Conservation (phyloP, 257 asterid species). For the Echites panduratus region DNA sequence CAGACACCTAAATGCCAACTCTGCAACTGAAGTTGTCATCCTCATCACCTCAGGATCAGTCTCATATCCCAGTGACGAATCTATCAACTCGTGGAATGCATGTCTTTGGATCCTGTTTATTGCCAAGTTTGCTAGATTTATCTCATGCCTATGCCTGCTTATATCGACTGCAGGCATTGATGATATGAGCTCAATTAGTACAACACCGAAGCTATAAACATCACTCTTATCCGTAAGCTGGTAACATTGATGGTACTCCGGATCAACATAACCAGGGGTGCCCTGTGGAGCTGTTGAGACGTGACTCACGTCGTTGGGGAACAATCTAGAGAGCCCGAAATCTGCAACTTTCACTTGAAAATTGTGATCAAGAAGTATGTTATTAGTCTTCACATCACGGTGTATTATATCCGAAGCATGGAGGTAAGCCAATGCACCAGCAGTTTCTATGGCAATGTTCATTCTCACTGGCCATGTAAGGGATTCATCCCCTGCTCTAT, state of each 20-base stretch:
- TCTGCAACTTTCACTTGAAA: constrained; percentile 74
- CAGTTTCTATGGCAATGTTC: constrained; percentile 71
- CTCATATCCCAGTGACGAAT: constrained; percentile 46
- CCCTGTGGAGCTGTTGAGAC: constrained; percentile 88
- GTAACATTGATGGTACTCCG: constrained; percentile 68
- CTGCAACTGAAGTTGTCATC: constrained; percentile 68
- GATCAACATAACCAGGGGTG: constrained; percentile 82
- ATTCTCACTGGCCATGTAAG: constrained; percentile 54
- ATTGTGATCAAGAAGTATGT: constrained; percentile 59
- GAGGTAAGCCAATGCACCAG: constrained; percentile 60
- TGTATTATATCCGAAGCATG: constrained; percentile 63
- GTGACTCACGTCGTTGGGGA: constrained; percentile 56
- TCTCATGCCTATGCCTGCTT: constrained; percentile 61
- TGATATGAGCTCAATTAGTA: constrained; percentile 68
- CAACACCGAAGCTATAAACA: constrained; percentile 81
- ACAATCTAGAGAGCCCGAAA: constrained; percentile 67
- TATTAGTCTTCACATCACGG: constrained; percentile 70
- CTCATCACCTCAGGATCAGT: constrained; percentile 42
- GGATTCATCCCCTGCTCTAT: constrained; percentile 31
- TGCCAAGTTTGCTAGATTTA: constrained; percentile 61
- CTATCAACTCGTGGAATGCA: constrained; percentile 56
- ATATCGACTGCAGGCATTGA: constrained; percentile 78
- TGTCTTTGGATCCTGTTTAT: constrained; percentile 48
- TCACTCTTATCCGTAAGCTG: constrained; percentile 70
- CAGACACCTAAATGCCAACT: constrained; percentile 65